phyloP scores from a whole-genome alignment of 495 filamentous ascomycete species.

The Xylaria telfairii region DNA sequence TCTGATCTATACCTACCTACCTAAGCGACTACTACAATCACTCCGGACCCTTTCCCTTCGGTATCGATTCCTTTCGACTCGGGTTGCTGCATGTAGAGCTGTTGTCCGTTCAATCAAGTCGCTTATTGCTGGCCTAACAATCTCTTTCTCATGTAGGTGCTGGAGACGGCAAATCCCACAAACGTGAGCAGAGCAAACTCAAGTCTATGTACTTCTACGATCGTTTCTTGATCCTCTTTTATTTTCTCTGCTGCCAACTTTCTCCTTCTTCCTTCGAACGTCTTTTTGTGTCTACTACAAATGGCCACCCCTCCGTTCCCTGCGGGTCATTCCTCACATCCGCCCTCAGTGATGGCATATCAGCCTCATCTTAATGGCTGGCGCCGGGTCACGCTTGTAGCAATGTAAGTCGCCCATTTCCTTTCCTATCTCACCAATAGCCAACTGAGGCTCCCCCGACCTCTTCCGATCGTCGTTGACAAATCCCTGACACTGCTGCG shows the following conservation, averaged over 20 bases:
- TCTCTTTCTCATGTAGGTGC: background rate
- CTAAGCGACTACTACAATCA: background rate
- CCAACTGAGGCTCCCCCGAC: background rate
- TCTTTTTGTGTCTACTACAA: background rate
- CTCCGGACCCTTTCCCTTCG: background rate
- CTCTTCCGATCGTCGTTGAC: conserved; percentile 6
- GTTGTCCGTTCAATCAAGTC: background rate
- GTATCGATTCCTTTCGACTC: background rate
- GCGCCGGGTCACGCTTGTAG: conserved; percentile 32
- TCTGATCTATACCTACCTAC: background rate
- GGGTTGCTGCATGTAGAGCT: background rate
- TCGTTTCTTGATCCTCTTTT: background rate
- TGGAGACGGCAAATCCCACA: conserved; percentile 2
- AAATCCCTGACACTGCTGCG: conserved; percentile 13
- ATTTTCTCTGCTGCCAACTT: background rate
- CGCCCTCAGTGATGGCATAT: conserved; percentile 29
- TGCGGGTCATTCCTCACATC: background rate
- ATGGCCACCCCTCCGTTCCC: background rate
- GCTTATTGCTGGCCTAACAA: background rate
- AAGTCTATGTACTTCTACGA: background rate
- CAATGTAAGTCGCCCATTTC: conserved; percentile 30
- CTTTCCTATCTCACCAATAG: background rate
- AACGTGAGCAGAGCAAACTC: background rate
- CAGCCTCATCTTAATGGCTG: conserved; percentile 26
- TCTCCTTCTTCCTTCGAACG: background rate